A percentile compares a stretch with the other conserved stretches of the same genome.
These are phyloP conservation scores for Fusarium verrucosum DNA, from an alignment of 2,329 filamentous ascomycete genomes.

Conservation along the genomic window DNA sequence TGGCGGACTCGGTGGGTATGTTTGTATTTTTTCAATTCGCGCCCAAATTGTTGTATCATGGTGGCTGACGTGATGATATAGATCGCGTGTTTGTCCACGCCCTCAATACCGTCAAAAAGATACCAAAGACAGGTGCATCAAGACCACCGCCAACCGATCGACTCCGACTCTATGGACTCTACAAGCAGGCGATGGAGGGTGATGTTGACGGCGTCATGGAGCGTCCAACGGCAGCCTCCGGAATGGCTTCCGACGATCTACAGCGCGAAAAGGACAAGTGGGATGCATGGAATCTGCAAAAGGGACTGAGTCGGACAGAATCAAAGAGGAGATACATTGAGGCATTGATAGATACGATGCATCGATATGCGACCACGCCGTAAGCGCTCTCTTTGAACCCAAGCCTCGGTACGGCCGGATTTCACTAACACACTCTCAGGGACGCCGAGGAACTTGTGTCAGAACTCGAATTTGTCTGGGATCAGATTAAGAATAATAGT, in stretches of 20 bases:
- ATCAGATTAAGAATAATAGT: conserved; percentile 91
- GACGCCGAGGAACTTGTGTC: conserved; percentile 88
- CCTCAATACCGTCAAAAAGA: conserved; percentile 97
- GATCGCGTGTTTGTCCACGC: conserved; percentile 99
- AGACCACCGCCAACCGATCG: conserved; percentile 87
- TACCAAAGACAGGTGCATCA: conserved; percentile 89
- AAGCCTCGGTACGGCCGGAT: not conserved
- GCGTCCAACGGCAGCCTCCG: conserved; percentile 67
- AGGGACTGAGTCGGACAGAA: conserved; percentile 84
- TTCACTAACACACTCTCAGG: conserved; percentile 51
- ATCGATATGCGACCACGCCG: conserved; percentile 89
- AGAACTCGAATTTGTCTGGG: conserved; percentile 99
- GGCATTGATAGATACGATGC: conserved; percentile 95
- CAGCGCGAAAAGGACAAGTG: conserved; percentile 74
- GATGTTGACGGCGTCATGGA: conserved; percentile 96
- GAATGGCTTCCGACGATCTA: conserved; percentile 62
- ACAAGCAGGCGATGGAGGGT: conserved; percentile 99
- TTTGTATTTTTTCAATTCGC: not conserved
- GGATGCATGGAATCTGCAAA: conserved; percentile 95
- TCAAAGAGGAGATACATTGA: conserved; percentile 95
- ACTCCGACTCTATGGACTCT: conserved; percentile 93
- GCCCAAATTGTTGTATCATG: not conserved
- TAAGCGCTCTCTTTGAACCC: conserved; percentile 51
- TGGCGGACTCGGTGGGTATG: conserved; percentile 48
- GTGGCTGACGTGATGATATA: conserved; percentile 52